Conservation (phyloP, 2,329 filamentous ascomycete species). For the Diaporthe australafricana region DNA sequence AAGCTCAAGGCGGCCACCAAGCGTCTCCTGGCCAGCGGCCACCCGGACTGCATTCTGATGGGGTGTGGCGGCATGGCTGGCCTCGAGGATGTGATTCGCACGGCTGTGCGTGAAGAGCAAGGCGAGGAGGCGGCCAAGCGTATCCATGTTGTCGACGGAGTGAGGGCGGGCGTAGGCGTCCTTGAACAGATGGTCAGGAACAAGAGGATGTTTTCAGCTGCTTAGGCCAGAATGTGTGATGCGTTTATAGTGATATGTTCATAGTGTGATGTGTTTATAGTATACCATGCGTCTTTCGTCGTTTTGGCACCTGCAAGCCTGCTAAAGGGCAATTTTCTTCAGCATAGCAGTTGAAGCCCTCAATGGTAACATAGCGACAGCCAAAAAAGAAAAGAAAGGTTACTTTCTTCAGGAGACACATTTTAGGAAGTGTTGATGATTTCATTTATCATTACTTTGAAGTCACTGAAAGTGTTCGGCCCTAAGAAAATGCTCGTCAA, state of each 20-base stretch:
- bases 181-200: slow-evolving; percentile 66
- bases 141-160: slow-evolving; percentile 82
- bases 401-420: background rate
- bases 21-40: slow-evolving; percentile 67
- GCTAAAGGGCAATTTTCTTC: background rate
- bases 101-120: slow-evolving; percentile 73
- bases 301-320: background rate
- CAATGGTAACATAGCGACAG: background rate
- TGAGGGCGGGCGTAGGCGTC: slow-evolving; percentile 75
- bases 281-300: background rate
- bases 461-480: background rate
- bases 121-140: slow-evolving; percentile 66
- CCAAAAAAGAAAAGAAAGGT: no score
- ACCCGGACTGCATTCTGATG: slow-evolving; percentile 78
- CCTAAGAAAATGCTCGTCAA: background rate
- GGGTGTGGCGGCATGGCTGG: slow-evolving; percentile 94
- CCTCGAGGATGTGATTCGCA: slow-evolving; percentile 80
- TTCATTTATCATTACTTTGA: background rate
- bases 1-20: slow-evolving; percentile 79
- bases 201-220: slow-evolving; percentile 50
- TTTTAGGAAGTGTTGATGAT: no score
- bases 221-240: no score
- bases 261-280: no score
- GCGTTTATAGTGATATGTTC: no score
- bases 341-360: background rate